Base-by-base conservation (phyloP, 2,329 filamentous ascomycete species). In the Trichoderma sp. region DNA sequence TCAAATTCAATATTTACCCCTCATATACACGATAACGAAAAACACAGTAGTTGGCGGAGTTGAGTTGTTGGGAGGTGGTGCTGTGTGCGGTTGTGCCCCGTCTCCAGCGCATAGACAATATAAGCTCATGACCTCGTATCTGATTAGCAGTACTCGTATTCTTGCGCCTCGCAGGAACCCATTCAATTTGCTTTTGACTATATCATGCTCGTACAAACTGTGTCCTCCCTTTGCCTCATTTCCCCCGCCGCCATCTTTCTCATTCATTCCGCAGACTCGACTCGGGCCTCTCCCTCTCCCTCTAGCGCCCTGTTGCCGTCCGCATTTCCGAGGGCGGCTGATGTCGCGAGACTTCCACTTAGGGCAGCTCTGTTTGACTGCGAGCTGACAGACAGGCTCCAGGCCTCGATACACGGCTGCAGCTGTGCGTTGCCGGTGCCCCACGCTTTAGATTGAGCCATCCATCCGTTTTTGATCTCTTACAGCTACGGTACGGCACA, bases 261-360 rank as follows among this genome's bases (percentile, higher is more conserved):
- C 58, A 47, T 47, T 65, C 62, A 53, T 65, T 65, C 62, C 62
- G 43, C 51, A 67, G 47, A 5, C 43, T 51, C 64, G 36, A 36
- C 58, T 62, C 53, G n/a, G 36, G 34, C 34, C 34, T 36, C 58
- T 62, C 32, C 58, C 58, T 62, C 58, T n/a, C 21, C 21, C 62
- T 56, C 47, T 57, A 67, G 64, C 47, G 64, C 64, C 47, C 47
- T 24, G 47, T 30, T 67, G 26, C 47, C 43, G 64, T 51, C 64
- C 47, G 47, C 47, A 67, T 67, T 34, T 47, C 24, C 47, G 64
- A 67, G 47, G 64, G 47, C 47, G 64, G 64, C 64, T 67, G 47
- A 57, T 36, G 64, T 57, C 47, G 56, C 47, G 64, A 67, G 53
- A 57, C 64, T 24, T 39, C 39, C 47, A 24, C n/a, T 34, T 51